Base-by-base conservation (phyloP, 169 alveolate genomes). In the Cyclospora cayetanensis region DNA sequence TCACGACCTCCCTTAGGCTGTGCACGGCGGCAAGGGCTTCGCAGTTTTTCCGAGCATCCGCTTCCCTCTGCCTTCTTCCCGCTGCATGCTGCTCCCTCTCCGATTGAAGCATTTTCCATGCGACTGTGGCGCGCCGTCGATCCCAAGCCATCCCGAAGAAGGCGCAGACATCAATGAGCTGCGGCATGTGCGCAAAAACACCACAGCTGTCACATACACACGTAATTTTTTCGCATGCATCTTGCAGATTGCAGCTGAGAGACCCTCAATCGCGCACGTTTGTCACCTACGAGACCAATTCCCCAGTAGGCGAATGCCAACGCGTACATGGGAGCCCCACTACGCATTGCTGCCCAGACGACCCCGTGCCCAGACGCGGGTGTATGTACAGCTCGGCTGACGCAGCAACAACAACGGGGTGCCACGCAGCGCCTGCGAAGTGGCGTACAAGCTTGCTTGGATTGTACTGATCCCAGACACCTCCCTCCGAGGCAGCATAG, bases 401-500 rank as follows among this genome's bases (percentile, higher is more conserved):
- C n/a, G n/a, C n/a, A n/a, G n/a, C n/a, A n/a, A n/a, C n/a, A n/a
- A n/a, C n/a, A n/a, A n/a, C n/a, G n/a, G n/a, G n/a, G n/a, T 50
- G 63, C 25, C 63, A 50, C 63, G 25, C 63, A 50, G 25, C 25
- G 12, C 20, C 63, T 50, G 12, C 35, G 84, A 29, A 11, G 25
- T 31, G 42, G 70, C 93, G 80, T 35, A 94, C 92, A 46, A 92
- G 88, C 76, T 94, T 94, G 70, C 94, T 74, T 15, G 96, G 94
- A 76, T 94, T 94, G 87, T 91, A 94, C 90, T 94, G 92, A 65
- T 83, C 87, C 50, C 55, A 66, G 70, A 92, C 25, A 15, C 94
- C 96, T 29, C 94, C 95, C 79, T 96, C 97, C 70, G 97, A 91
- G 50, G 97, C 95, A 50, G 97, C 97, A 94, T 96, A 96, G 93